Percentiles rank a stretch among this genome's conserved stretches.
phyloP scores from a whole-genome alignment of 352 stramenopile species.

The Pythium aristosporum region DNA sequence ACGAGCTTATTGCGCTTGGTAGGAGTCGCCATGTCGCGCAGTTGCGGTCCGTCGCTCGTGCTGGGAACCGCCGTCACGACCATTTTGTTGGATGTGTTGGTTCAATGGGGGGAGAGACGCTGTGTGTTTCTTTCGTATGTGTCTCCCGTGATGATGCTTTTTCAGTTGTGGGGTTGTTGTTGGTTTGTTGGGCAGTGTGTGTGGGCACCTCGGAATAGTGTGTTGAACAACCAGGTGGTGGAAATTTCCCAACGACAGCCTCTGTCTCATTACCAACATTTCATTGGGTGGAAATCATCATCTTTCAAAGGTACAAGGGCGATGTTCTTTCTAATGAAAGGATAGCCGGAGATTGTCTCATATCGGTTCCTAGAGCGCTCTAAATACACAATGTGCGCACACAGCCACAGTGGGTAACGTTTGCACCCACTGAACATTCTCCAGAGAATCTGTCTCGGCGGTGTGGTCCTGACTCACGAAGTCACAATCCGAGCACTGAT shows the following conservation, averaged over 20 bases:
- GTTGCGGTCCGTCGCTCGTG: constrained; percentile 6
- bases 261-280: constrained; percentile 12
- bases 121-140: neutral
- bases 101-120: neutral
- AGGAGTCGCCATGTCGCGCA: constrained; percentile 4
- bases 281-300: neutral
- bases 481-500: too few relatives aligned
- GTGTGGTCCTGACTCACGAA: too few relatives aligned
- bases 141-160: constrained; percentile 8
- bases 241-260: constrained; percentile 12
- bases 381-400: neutral
- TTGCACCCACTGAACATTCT: neutral
- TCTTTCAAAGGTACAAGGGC: neutral
- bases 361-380: neutral
- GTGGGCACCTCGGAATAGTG: neutral
- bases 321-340: neutral
- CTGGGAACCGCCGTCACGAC: constrained; percentile 19
- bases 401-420: neutral
- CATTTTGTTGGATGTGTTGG: constrained; percentile 10
- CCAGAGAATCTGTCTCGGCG: neutral
- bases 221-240: constrained; percentile 2
- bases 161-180: constrained; percentile 14
- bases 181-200: constrained; percentile 1
- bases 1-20: neutral
- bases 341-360: neutral